Evolutionary conservation across 1,284 basidiomycete species (phyloP).

Genomic region (Ustilago tritici): DNA sequence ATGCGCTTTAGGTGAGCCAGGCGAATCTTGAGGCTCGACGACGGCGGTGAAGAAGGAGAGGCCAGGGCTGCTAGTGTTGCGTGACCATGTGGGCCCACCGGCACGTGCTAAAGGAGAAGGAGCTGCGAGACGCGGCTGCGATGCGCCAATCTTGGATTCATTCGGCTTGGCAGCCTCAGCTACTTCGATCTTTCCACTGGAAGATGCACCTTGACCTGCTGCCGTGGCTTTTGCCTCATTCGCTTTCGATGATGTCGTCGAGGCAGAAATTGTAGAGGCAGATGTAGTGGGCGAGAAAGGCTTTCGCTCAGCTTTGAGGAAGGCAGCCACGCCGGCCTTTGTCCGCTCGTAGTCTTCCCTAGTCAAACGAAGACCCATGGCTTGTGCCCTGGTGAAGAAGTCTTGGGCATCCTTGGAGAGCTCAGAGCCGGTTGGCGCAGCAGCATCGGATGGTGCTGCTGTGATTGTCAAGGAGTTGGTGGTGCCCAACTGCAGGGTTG

Average conservation of each 20-base stretch:
- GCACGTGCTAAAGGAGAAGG: constrained; percentile 32
- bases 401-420: constrained; percentile 57
- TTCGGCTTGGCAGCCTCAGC: constrained; percentile 16
- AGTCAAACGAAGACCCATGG: constrained; percentile 63
- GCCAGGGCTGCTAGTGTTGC: constrained; percentile 50
- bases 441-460: constrained; percentile 6
- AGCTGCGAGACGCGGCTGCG: constrained; percentile 29
- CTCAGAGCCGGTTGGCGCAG: constrained; percentile 11
- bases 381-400: constrained; percentile 65
- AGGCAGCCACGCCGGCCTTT: constrained; percentile 64
- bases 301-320: constrained; percentile 63
- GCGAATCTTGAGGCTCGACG: constrained; percentile 37
- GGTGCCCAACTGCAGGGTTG: constrained; percentile 6
- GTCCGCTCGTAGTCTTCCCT: constrained; percentile 67
- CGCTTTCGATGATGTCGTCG: constrained; percentile 13
- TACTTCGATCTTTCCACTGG: constrained; percentile 4
- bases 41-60: constrained; percentile 59
- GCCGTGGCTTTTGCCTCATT: constrained; percentile 4
- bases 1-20: constrained; percentile 35
- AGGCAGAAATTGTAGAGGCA: constrained; percentile 1
- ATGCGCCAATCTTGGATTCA: constrained; percentile 17
- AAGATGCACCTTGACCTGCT: neutral
- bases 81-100: constrained; percentile 28
- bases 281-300: constrained; percentile 25
- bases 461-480: constrained; percentile 2